A percentile compares a stretch with the other conserved stretches of the same genome.
Evolutionary conservation across 169 alveolate genomes (phyloP).

Genomic region (Neospora caninum): DNA sequence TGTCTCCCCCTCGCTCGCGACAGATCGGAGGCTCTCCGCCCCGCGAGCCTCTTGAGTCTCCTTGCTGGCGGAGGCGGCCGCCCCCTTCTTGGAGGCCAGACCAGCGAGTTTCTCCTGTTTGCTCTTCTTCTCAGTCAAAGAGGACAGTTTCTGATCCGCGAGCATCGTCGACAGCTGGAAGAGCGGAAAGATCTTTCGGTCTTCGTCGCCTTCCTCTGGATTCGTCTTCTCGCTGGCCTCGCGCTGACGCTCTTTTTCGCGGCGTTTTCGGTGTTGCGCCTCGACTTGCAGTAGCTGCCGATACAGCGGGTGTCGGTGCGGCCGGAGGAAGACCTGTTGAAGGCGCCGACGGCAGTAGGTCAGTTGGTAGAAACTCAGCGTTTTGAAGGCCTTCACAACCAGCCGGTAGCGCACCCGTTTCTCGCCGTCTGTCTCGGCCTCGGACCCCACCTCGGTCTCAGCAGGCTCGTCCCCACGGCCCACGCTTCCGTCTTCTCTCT

Average conservation of each 20-base stretch:
- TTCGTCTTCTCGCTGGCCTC: neutral
- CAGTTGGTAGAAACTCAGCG: slow-evolving; percentile 44
- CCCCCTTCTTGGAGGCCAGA: neutral
- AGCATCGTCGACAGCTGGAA: neutral
- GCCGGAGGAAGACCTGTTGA: slow-evolving; percentile 45
- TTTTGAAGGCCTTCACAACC: slow-evolving; percentile 31
- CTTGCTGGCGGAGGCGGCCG: too few relatives aligned
- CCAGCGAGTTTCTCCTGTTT: neutral
- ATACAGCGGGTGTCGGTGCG: slow-evolving; percentile 39
- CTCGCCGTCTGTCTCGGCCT: neutral
- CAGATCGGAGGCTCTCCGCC: neutral
- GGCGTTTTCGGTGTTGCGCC: slow-evolving; percentile 19
- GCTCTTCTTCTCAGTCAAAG: neutral
- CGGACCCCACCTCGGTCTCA: neutral
- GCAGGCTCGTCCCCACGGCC: neutral
- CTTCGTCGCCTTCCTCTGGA: neutral
- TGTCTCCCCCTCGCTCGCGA: neutral
- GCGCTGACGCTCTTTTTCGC: neutral
- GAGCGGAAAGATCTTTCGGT: neutral
- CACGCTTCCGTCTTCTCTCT: neutral
- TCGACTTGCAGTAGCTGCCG: slow-evolving; percentile 45
- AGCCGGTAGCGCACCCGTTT: slow-evolving; percentile 31
- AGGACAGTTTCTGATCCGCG: neutral
- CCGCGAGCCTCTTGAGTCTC: too few relatives aligned
- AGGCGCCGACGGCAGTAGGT: slow-evolving; percentile 51